Evolutionary conservation across 2,329 filamentous ascomycete species (phyloP).

Genomic region (Aspergillus nomiae): DNA sequence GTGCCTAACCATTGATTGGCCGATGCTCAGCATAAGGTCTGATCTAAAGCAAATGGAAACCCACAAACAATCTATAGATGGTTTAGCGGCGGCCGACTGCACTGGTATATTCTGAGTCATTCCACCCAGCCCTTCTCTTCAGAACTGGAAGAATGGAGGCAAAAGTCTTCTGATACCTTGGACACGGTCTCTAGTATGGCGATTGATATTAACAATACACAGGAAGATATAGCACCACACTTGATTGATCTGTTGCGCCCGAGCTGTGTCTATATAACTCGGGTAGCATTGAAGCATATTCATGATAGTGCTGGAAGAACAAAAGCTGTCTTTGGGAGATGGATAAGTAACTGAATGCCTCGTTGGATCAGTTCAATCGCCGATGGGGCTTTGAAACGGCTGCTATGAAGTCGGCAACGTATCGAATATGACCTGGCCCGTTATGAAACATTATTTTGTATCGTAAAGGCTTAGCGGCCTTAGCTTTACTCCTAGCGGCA

Average conservation of each 20-base stretch:
- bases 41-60: too few relatives aligned
- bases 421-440: neutral
- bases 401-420: neutral
- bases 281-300: neutral
- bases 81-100: neutral
- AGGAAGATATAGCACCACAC: neutral
- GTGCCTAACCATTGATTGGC: too few relatives aligned
- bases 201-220: constrained; percentile 19
- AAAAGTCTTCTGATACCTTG: constrained; percentile 18
- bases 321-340: neutral
- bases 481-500: neutral
- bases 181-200: constrained; percentile 27
- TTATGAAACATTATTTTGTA: neutral
- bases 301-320: neutral
- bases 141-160: neutral
- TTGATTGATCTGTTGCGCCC: neutral
- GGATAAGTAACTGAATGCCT: neutral
- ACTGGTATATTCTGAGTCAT: neutral
- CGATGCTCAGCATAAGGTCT: too few relatives aligned
- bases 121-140: neutral
- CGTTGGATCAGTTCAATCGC: neutral
- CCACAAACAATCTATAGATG: too few relatives aligned
- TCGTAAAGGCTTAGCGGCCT: neutral
- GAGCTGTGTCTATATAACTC: neutral
- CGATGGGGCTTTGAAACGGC: neutral